These are phyloP conservation scores for Mangifera indica DNA, from an alignment of 345 rosid species.

Conservation along the genomic window DNA sequence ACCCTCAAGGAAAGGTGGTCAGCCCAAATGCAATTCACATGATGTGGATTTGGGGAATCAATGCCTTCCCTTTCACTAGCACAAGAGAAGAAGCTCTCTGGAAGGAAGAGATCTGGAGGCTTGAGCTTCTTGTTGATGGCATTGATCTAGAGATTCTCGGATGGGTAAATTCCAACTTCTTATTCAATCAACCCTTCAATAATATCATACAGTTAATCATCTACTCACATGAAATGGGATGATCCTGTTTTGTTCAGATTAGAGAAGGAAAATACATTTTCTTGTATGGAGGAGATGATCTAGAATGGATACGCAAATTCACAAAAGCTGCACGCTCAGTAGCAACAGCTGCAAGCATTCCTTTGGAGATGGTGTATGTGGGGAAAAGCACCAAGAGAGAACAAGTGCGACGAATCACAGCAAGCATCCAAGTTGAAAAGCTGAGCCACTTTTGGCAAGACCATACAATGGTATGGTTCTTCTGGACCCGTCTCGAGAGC, in stretches of 20 bases:
- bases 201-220: not conserved
- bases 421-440: too few relatives aligned
- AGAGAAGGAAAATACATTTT: conserved; percentile 74
- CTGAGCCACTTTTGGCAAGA: conserved; percentile 44
- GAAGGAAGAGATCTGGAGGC: conserved; percentile 73
- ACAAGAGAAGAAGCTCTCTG: conserved; percentile 76
- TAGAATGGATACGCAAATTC: conserved; percentile 82
- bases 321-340: conserved; percentile 49
- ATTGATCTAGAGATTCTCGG: conserved; percentile 64
- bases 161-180: conserved; percentile 51
- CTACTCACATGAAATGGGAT: not conserved
- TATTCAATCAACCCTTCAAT: too few relatives aligned
- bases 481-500: conserved; percentile 86
- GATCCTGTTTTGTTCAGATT: conserved; percentile 40
- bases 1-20: conserved; percentile 78
- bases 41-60: conserved; percentile 99
- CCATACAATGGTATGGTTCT: conserved; percentile 79
- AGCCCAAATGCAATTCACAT: conserved; percentile 89
- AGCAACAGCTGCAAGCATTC: conserved; percentile 50
- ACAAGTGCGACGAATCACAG: too few relatives aligned
- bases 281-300: conserved; percentile 81
- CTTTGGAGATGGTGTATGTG: conserved; percentile 63
- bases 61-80: conserved; percentile 86
- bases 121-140: conserved; percentile 75
- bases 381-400: too few relatives aligned